Conservation (phyloP, 768 basidiomycete species). For the Hericium coralloides region DNA sequence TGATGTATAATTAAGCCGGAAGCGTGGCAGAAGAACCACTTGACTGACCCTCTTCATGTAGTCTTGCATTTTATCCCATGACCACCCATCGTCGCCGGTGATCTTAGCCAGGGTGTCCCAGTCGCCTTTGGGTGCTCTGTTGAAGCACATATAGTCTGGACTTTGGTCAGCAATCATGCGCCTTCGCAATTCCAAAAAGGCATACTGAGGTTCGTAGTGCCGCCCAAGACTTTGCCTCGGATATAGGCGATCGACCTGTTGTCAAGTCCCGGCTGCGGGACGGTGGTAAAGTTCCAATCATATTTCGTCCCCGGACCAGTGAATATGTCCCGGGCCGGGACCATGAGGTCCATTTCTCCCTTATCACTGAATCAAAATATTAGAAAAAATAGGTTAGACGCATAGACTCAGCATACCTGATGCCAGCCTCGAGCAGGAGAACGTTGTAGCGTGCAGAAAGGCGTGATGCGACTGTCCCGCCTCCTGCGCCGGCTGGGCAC, state of each 20-base stretch:
- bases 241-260: neutral
- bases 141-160: conserved; percentile 20
- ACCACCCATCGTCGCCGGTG: conserved; percentile 21
- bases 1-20: neutral
- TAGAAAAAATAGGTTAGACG: neutral
- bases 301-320: neutral
- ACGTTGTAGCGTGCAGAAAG: neutral
- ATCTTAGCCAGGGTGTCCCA: conserved; percentile 17
- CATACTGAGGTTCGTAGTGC: conserved; percentile 1
- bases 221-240: neutral
- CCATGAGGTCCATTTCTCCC: neutral
- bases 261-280: neutral
- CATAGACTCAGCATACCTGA: neutral
- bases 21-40: conserved; percentile 9
- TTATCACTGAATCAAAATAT: neutral
- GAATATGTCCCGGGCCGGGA: neutral
- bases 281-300: conserved; percentile 3
- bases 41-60: conserved; percentile 14
- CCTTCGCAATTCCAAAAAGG: neutral
- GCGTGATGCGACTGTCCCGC: neutral
- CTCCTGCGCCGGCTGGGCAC: neutral
- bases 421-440: conserved; percentile 2
- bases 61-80: neutral
- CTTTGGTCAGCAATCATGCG: neutral
- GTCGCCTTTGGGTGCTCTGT: conserved; percentile 18